phyloP scores from a whole-genome alignment of 768 basidiomycete species.

The Leccinellum rugosiceps region DNA sequence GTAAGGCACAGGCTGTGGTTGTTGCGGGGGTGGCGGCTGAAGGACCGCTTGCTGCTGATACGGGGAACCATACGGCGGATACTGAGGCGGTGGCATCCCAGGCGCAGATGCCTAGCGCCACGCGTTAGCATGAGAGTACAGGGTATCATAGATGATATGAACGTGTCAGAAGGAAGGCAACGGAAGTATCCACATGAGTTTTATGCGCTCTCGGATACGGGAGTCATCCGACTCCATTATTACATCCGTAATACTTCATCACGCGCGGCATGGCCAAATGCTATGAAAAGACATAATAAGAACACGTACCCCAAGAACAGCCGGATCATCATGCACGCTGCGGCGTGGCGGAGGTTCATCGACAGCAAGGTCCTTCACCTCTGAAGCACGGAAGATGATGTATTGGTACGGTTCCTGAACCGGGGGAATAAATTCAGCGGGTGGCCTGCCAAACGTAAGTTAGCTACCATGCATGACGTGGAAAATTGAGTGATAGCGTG shows the following conservation, averaged over 20 bases:
- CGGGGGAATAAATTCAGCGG: constrained; percentile 77
- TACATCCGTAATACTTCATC: constrained; percentile 49
- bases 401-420: constrained; percentile 82
- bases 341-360: constrained; percentile 60
- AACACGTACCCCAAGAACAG: constrained; percentile 71
- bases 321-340: constrained; percentile 81
- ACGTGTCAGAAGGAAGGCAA: constrained; percentile 58
- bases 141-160: background rate
- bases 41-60: constrained; percentile 31
- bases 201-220: constrained; percentile 44
- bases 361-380: constrained; percentile 86
- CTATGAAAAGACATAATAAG: background rate
- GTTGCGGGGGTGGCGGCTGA: constrained; percentile 32
- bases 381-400: constrained; percentile 88
- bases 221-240: constrained; percentile 33
- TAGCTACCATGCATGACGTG: constrained; percentile 15
- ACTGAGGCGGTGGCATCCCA: constrained; percentile 31
- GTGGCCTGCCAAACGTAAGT: constrained; percentile 47
- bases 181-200: constrained; percentile 49
- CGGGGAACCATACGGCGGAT: constrained; percentile 27
- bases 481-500: background rate
- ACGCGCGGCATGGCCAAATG: constrained; percentile 8
- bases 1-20: constrained; percentile 27
- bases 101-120: constrained; percentile 48
- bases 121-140: constrained; percentile 9